Conservation (phyloP, 2,329 filamentous ascomycete species). For the Penicillium sp. region DNA sequence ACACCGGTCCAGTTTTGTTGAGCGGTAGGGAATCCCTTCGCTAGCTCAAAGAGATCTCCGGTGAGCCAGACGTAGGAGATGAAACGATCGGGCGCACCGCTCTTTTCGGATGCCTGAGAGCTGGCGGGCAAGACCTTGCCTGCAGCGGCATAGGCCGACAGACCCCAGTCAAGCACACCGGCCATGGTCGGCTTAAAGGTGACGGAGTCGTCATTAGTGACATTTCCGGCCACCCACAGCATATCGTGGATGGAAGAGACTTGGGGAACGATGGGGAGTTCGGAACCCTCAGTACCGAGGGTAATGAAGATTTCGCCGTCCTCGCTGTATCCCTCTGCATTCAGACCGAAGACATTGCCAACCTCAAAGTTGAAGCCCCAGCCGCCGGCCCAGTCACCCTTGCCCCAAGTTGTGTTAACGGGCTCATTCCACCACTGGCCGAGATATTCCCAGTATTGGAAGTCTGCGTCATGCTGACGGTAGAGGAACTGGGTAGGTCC, state of each 20-base stretch:
- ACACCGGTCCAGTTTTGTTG: constrained; percentile 20
- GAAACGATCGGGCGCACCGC: constrained; percentile 19
- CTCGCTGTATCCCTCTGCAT: constrained; percentile 17
- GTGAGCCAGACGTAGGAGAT: constrained; percentile 21
- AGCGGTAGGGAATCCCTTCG: constrained; percentile 12
- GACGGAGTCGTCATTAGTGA: constrained; percentile 9
- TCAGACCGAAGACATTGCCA: constrained; percentile 17
- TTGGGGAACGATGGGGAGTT: constrained; percentile 9
- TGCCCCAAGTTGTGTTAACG: constrained; percentile 21
- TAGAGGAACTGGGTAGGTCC: constrained; percentile 22
- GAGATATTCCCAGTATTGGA: constrained; percentile 23
- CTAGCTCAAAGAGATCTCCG: constrained; percentile 15
- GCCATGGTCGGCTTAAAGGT: constrained; percentile 20
- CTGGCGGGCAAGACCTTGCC: constrained; percentile 19
- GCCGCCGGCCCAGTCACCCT: constrained; percentile 21
- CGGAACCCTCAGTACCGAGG: constrained; percentile 19
- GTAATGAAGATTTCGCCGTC: constrained; percentile 19
- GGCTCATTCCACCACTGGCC: constrained; percentile 23
- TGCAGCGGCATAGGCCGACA: constrained; percentile 19
- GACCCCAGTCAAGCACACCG: constrained; percentile 22
- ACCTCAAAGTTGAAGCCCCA: constrained; percentile 25
- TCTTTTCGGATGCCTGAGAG: constrained; percentile 15
- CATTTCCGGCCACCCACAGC: constrained; percentile 18
- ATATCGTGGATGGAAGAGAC: constrained; percentile 21
- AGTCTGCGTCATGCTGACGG: constrained; percentile 16